Percentiles rank a stretch among this genome's conserved stretches.
Conservation (phyloP, 768 basidiomycete species). For the Pseudohyphozyma bogoriensis region DNA sequence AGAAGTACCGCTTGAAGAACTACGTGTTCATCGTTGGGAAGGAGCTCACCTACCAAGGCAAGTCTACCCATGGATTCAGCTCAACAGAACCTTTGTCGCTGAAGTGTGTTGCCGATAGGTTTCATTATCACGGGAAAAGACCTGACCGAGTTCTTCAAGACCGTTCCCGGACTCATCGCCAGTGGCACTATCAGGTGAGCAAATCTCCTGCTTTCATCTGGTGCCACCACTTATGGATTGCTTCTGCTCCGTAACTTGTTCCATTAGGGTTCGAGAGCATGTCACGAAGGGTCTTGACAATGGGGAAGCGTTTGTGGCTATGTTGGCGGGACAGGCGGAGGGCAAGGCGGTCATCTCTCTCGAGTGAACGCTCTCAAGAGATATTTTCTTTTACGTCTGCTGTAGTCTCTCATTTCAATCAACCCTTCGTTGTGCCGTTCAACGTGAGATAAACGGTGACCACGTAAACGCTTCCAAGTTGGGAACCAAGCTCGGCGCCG, state of each 20-base stretch:
- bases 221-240: constrained; percentile 15
- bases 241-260: no score
- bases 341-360: constrained; percentile 31
- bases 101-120: no score
- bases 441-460: no score
- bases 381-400: no score
- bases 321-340: constrained; percentile 20
- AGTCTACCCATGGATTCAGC: no score
- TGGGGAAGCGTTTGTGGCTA: constrained; percentile 32
- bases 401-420: no score
- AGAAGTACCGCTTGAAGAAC: no score
- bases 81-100: no score
- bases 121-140: constrained; percentile 22
- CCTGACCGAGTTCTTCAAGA: constrained; percentile 32
- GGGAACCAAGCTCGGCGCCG: no score
- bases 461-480: no score
- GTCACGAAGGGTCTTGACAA: constrained; percentile 33
- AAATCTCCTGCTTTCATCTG: neutral
- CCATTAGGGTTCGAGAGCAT: constrained; percentile 33
- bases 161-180: constrained; percentile 27
- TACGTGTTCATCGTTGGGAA: constrained; percentile 30
- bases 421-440: no score
- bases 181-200: constrained; percentile 26
- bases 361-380: constrained; percentile 6
- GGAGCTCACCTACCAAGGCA: constrained; percentile 22